phyloP scores from a whole-genome alignment of 2,329 filamentous ascomycete species.

The Aspergillus terreus region DNA sequence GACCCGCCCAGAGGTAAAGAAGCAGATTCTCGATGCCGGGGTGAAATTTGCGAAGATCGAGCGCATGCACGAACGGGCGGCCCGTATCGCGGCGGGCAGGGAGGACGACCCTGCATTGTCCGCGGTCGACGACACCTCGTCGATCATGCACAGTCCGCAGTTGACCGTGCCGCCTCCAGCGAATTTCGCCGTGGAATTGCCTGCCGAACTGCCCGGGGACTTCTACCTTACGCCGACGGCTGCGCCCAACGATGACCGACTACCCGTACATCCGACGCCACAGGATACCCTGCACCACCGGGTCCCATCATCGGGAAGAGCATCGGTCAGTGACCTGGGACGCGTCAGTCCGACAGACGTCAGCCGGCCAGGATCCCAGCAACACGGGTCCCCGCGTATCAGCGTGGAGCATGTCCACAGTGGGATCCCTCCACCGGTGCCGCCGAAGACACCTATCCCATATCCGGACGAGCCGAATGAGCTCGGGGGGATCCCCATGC shows the following conservation, averaged over 20 bases:
- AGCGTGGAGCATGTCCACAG: constrained; percentile 31
- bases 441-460: constrained; percentile 71
- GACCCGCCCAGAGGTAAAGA: constrained; percentile 66
- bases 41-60: constrained; percentile 80
- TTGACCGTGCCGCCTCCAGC: constrained; percentile 37
- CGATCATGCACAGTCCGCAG: constrained; percentile 18
- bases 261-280: constrained; percentile 26
- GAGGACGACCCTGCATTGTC: constrained; percentile 24
- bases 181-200: constrained; percentile 56
- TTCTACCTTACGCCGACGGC: constrained; percentile 26
- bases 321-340: constrained; percentile 23
- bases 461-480: constrained; percentile 39
- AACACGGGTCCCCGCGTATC: constrained; percentile 28
- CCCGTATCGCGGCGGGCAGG: constrained; percentile 43
- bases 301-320: constrained; percentile 20
- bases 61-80: constrained; percentile 67
- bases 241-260: constrained; percentile 27
- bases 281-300: constrained; percentile 18
- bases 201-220: constrained; percentile 48
- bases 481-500: constrained; percentile 30
- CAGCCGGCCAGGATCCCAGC: constrained; percentile 24
- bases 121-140: constrained; percentile 25
- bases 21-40: constrained; percentile 71
- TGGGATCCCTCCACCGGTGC: constrained; percentile 61
- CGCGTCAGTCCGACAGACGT: constrained; percentile 37